Conservation (phyloP, 2,329 filamentous ascomycete species). For the Ophiocordyceps camponoti-saundersi region DNA sequence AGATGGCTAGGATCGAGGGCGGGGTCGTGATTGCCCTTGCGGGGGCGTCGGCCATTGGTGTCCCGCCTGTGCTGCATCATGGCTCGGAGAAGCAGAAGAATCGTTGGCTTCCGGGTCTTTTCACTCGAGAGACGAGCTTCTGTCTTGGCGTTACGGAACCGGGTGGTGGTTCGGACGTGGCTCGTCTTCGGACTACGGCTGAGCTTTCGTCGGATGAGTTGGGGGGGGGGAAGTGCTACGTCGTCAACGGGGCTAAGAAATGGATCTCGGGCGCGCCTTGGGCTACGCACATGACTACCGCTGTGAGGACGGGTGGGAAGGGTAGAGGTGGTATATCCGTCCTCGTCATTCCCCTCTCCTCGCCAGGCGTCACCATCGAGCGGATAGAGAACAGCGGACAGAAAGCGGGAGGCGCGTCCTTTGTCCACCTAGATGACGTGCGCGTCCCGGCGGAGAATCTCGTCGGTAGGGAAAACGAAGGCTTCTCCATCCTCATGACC, state of each 20-base stretch:
- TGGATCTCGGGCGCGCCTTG: conserved; percentile 57
- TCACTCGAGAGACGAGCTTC: conserved; percentile 67
- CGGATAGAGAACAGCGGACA: conserved; percentile 48
- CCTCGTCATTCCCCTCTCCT: conserved; percentile 34
- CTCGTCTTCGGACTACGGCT: conserved; percentile 62
- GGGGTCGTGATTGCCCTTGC: conserved; percentile 40
- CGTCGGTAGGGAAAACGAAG: conserved; percentile 69
- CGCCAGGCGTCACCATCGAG: conserved; percentile 28
- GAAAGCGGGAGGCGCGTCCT: conserved; percentile 62
- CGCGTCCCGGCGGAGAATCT: conserved; percentile 68
- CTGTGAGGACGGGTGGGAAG: conserved; percentile 59
- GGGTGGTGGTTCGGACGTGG: conserved; percentile 68
- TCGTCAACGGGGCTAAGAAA: conserved; percentile 62
- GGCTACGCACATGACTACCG: conserved; percentile 69
- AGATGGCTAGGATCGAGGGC: conserved; percentile 34
- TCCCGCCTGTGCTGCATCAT: conserved; percentile 44
- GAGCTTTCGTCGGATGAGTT: conserved; percentile 56
- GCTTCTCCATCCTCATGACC: conserved; percentile 65
- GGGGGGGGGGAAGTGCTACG: not conserved
- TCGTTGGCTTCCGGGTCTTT: conserved; percentile 50
- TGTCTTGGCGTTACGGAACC: conserved; percentile 79
- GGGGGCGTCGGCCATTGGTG: conserved; percentile 44
- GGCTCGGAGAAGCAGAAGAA: conserved; percentile 46
- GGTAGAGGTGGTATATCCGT: conserved; percentile 30
- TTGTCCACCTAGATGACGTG: conserved; percentile 71